Conservation (phyloP, 805 yeast genomes). For the Sugiyamaella qingdaonensis region DNA sequence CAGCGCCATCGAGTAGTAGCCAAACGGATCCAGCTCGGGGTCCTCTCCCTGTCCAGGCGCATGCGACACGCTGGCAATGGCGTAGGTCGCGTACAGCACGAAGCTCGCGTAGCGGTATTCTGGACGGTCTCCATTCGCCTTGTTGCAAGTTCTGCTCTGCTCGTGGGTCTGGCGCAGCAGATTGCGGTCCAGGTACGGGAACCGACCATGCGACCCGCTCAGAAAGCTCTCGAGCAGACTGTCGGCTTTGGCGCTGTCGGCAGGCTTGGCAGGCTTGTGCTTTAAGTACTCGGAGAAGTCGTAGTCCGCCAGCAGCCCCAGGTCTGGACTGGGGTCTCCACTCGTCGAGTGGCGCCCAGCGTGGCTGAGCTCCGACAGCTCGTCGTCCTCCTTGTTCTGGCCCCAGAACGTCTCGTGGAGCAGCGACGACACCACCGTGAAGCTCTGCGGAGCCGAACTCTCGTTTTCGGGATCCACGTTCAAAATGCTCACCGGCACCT, state of each 20-base stretch:
- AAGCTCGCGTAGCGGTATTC: constrained; percentile 19
- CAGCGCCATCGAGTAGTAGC: constrained; percentile 57
- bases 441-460: constrained; percentile 24
- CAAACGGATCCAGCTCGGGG: constrained; percentile 31
- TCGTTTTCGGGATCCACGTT: constrained; percentile 22
- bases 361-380: neutral
- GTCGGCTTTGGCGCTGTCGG: constrained; percentile 17
- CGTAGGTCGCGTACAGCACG: constrained; percentile 18
- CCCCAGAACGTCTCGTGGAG: constrained; percentile 25
- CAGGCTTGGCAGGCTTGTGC: constrained; percentile 16
- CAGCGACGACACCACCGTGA: constrained; percentile 27
- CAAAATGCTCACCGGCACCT: constrained; percentile 19
- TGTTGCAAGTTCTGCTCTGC: constrained; percentile 6
- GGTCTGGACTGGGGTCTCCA: constrained; percentile 1
- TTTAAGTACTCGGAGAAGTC: constrained; percentile 20
- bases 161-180: constrained; percentile 17
- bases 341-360: constrained; percentile 4
- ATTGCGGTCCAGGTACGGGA: constrained; percentile 21
- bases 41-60: constrained; percentile 7
- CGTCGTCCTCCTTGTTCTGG: constrained; percentile 11
- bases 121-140: constrained; percentile 17
- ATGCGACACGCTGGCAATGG: constrained; percentile 13
- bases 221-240: constrained; percentile 18
- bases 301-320: constrained; percentile 20
- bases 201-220: constrained; percentile 17